A percentile compares a stretch with the other conserved stretches of the same genome.
Evolutionary conservation across 257 asterid genomes (phyloP).

Genomic region (Verbena officinalis): DNA sequence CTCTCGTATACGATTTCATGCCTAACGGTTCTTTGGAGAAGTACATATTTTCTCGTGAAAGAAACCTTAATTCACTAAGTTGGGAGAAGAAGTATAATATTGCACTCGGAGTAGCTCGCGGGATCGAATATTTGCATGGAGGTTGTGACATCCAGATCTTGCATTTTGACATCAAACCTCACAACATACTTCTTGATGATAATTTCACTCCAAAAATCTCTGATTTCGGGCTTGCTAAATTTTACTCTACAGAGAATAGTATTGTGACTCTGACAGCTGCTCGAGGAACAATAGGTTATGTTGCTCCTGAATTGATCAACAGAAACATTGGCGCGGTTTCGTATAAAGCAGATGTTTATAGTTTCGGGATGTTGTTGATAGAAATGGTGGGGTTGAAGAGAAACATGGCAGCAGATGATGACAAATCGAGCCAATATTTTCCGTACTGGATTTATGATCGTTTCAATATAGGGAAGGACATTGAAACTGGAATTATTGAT

Average conservation of each 20-base stretch:
- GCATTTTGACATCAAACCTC: constrained; percentile 43
- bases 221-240: constrained; percentile 38
- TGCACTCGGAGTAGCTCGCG: constrained; percentile 36
- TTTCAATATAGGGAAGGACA: constrained; percentile 22
- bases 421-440: constrained; percentile 29
- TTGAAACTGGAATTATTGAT: constrained; percentile 20
- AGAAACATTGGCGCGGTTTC: constrained; percentile 31
- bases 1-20: constrained; percentile 42
- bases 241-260: constrained; percentile 17
- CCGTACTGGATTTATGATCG: constrained; percentile 33
- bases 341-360: constrained; percentile 31
- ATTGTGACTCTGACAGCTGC: constrained; percentile 32
- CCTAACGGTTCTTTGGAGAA: constrained; percentile 44
- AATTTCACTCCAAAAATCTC: constrained; percentile 33
- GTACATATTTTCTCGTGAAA: constrained; percentile 17
- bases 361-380: constrained; percentile 36
- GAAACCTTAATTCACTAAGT: not conserved
- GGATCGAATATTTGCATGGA: constrained; percentile 34
- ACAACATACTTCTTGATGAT: constrained; percentile 34
- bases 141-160: constrained; percentile 33
- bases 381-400: constrained; percentile 29
- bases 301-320: constrained; percentile 36
- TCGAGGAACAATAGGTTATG: constrained; percentile 38
- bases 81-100: constrained; percentile 35
- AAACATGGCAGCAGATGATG: not conserved